A percentile compares a stretch with the other conserved stretches of the same genome.
phyloP scores from a whole-genome alignment of 768 basidiomycete genomes.

The Phaffia tasmanica region DNA sequence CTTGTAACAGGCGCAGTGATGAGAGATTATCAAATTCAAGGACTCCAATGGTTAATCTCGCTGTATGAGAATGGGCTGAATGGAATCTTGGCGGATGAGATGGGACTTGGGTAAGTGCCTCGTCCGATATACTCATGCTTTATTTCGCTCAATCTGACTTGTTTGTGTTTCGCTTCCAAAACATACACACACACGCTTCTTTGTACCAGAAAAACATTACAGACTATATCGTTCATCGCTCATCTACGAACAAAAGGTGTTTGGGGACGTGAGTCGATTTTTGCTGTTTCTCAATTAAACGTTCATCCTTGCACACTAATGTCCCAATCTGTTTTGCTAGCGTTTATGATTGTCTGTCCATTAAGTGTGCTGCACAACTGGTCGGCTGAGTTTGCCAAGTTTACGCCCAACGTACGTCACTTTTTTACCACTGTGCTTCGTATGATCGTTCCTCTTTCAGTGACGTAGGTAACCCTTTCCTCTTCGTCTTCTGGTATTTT shows the following conservation, averaged over 20 bases:
- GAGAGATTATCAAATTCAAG: constrained; percentile 85
- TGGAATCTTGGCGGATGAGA: constrained; percentile 65
- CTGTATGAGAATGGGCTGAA: constrained; percentile 38
- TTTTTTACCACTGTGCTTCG: not conserved
- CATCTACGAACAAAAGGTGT: constrained; percentile 59
- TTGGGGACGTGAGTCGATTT: constrained; percentile 25
- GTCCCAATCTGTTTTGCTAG: constrained; percentile 40
- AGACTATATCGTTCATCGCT: constrained; percentile 87
- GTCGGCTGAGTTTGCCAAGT: constrained; percentile 70
- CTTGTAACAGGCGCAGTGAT: constrained; percentile 74
- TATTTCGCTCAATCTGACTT: not conserved
- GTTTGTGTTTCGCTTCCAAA: not conserved
- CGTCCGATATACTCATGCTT: not conserved
- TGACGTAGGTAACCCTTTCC: not conserved
- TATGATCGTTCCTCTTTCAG: not conserved
- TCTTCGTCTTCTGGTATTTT: not conserved
- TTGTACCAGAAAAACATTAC: constrained; percentile 56
- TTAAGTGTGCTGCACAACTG: constrained; percentile 89
- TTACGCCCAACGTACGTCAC: constrained; percentile 57
- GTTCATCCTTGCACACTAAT: not conserved
- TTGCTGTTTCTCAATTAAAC: not conserved
- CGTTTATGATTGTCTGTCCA: constrained; percentile 80
- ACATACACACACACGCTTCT: not conserved
- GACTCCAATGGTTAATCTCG: constrained; percentile 88
- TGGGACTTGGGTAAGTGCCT: constrained; percentile 64